phyloP scores from a whole-genome alignment of 768 basidiomycete species.

The Cystobasidium ongulense region DNA sequence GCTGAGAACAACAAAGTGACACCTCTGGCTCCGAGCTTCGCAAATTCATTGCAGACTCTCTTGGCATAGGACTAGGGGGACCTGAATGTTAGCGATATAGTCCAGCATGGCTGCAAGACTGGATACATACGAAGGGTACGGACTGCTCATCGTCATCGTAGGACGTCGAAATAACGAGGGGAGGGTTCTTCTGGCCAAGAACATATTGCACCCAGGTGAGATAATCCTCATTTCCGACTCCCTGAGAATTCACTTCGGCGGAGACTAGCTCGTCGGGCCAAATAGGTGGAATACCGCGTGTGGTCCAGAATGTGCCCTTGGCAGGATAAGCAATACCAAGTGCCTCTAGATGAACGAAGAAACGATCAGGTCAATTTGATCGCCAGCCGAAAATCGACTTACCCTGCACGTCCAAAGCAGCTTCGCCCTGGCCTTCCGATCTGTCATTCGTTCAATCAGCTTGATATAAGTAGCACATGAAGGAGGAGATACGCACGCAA shows the following conservation, averaged over 20 bases:
- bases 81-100: background rate
- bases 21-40: slow-evolving; percentile 53
- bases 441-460: background rate
- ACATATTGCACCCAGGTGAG: slow-evolving; percentile 8
- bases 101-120: background rate
- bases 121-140: slow-evolving; percentile 1
- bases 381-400: background rate
- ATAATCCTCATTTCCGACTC: slow-evolving; percentile 7
- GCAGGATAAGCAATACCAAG: slow-evolving; percentile 14
- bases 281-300: background rate
- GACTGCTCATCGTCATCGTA: slow-evolving; percentile 39
- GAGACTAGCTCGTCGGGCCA: background rate
- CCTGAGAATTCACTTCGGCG: background rate
- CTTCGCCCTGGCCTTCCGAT: slow-evolving; percentile 3
- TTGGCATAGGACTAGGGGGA: slow-evolving; percentile 39
- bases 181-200: background rate
- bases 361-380: background rate
- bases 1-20: slow-evolving; percentile 50
- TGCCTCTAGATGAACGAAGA: background rate
- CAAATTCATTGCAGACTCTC: slow-evolving; percentile 53
- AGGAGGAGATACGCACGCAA: background rate
- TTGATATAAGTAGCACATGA: background rate
- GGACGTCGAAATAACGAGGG: slow-evolving; percentile 38
- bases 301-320: slow-evolving; percentile 17
- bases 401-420: slow-evolving; percentile 7